A percentile compares a stretch with the other conserved stretches of the same genome.
phyloP scores from a whole-genome alignment of 2,329 filamentous ascomycete genomes.

The Fusarium oligoseptatum region DNA sequence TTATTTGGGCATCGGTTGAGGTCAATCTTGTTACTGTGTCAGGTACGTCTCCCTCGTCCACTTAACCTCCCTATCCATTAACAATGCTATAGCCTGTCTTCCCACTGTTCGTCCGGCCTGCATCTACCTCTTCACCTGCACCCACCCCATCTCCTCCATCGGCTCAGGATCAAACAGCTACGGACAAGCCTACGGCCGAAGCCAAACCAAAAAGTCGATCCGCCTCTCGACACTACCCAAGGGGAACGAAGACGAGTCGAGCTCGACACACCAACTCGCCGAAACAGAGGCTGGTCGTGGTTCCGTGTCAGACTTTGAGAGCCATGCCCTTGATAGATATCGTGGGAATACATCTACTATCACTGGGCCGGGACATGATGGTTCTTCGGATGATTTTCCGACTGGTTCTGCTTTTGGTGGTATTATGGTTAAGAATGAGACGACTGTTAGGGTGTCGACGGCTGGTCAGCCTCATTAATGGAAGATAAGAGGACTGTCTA shows the following conservation, averaged over 20 bases:
- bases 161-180: slow-evolving; percentile 35
- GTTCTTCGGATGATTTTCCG: neutral
- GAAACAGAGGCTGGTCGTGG: slow-evolving; percentile 8
- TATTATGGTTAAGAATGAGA: slow-evolving; percentile 46
- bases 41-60: slow-evolving; percentile 1
- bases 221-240: slow-evolving; percentile 32
- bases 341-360: slow-evolving; percentile 27
- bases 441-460: slow-evolving; percentile 25
- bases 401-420: slow-evolving; percentile 10
- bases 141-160: slow-evolving; percentile 23
- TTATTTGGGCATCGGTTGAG: slow-evolving; percentile 43
- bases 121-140: slow-evolving; percentile 37
- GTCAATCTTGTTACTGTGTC: slow-evolving; percentile 45
- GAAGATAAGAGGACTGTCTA: neutral
- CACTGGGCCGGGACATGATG: slow-evolving; percentile 17
- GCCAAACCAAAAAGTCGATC: slow-evolving; percentile 40
- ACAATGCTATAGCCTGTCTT: slow-evolving; percentile 28
- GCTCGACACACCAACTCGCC: slow-evolving; percentile 42
- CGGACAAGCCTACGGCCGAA: slow-evolving; percentile 30
- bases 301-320: slow-evolving; percentile 37
- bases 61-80: neutral
- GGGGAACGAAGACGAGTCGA: slow-evolving; percentile 34
- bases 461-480: neutral
- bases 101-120: slow-evolving; percentile 40
- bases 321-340: slow-evolving; percentile 36